These are phyloP conservation scores for Sugiyamaella pinicola DNA, from an alignment of 1,139 yeast species.

Conservation along the genomic window DNA sequence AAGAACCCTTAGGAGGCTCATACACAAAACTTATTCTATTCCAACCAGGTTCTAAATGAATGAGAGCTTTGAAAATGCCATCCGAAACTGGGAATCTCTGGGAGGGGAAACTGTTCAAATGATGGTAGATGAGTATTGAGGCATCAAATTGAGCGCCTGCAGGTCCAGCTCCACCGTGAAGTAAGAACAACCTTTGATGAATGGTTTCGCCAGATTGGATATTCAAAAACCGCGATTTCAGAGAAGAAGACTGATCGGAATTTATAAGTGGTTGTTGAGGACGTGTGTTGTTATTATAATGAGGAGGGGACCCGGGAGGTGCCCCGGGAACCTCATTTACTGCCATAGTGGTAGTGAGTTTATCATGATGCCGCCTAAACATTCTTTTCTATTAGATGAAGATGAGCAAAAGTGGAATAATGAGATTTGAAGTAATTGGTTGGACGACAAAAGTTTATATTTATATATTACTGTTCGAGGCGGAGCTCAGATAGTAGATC, in stretches of 20 bases:
- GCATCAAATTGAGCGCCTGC: conserved; percentile 29
- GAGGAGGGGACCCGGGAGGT: conserved; percentile 8
- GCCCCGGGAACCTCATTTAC: conserved; percentile 1
- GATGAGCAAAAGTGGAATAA: not conserved
- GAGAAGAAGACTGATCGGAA: not conserved
- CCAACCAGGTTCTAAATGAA: conserved; percentile 68
- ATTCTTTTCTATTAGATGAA: not conserved
- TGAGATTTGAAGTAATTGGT: not conserved
- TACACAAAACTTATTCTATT: conserved; percentile 39
- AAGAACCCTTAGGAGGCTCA: conserved; percentile 27
- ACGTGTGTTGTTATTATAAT: conserved; percentile 3
- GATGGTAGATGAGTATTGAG: conserved; percentile 49
- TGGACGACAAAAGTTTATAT: conserved; percentile 1
- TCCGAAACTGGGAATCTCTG: conserved; percentile 69
- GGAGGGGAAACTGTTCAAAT: conserved; percentile 63
- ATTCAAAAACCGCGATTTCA: conserved; percentile 19
- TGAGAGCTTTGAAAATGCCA: conserved; percentile 71
- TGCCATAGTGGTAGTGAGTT: not conserved
- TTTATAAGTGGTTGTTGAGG: conserved; percentile 4
- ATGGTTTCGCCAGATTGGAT: conserved; percentile 28
- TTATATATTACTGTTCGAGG: conserved; percentile 6
- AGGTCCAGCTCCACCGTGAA: conserved; percentile 42
- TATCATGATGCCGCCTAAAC: conserved; percentile 10
- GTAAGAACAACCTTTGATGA: conserved; percentile 39
- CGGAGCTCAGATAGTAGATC: conserved; percentile 1